Percentiles rank a stretch among this genome's conserved stretches.
Evolutionary conservation across 306 rosid species (phyloP).

Genomic region (Gleditsia sinensis): DNA sequence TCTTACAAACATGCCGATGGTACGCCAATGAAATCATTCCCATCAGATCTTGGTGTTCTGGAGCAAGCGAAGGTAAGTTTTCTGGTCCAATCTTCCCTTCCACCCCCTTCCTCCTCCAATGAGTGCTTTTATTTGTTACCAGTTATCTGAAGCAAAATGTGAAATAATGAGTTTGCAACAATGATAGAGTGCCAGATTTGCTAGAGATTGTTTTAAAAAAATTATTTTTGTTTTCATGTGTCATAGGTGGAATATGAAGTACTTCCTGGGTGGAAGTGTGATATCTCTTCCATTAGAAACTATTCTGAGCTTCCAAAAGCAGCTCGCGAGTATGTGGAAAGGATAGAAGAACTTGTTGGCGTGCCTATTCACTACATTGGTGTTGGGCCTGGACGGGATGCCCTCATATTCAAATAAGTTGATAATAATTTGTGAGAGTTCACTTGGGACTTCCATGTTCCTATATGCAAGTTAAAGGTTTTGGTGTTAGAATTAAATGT

Average conservation of each 20-base stretch:
- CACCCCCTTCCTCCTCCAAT: background rate
- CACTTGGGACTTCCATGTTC: slow-evolving; percentile 20
- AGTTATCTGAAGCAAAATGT: background rate
- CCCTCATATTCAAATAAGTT: slow-evolving; percentile 73
- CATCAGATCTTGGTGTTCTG: slow-evolving; percentile 80
- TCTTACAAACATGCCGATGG: slow-evolving; percentile 70
- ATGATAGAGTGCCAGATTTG: background rate
- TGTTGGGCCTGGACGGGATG: slow-evolving; percentile 97
- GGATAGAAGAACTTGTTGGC: slow-evolving; percentile 89
- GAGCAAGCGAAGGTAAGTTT: slow-evolving; percentile 77
- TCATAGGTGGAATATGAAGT: slow-evolving; percentile 86
- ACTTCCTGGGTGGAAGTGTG: slow-evolving; percentile 85
- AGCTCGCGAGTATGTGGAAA: slow-evolving; percentile 74
- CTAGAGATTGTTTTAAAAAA: background rate
- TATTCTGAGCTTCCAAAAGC: slow-evolving; percentile 87
- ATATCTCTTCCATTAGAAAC: slow-evolving; percentile 79
- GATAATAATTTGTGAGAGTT: background rate
- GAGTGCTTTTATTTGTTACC: slow-evolving; percentile 13
- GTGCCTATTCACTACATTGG: slow-evolving; percentile 91
- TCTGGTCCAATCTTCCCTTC: background rate
- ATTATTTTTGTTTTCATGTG: slow-evolving; percentile 27
- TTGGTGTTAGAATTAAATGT: slow-evolving; percentile 28
- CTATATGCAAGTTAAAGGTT: slow-evolving; percentile 36
- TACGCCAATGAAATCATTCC: slow-evolving; percentile 70
- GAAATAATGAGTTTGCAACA: slow-evolving; percentile 17